Conservation (phyloP, 495 filamentous ascomycete species). For the Lindgomyces ingoldianus region DNA sequence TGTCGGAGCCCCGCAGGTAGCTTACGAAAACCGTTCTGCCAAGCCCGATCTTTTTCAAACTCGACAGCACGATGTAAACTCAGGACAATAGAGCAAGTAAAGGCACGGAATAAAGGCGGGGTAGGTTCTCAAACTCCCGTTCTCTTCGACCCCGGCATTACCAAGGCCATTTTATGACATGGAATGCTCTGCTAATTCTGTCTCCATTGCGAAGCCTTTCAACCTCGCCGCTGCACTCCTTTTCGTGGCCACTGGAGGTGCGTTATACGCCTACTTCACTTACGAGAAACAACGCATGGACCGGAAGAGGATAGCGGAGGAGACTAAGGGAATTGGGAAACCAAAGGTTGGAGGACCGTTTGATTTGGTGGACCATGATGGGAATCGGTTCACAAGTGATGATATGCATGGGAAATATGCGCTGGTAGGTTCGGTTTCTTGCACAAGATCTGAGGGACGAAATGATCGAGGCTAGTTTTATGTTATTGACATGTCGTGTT, state of each 20-base stretch:
- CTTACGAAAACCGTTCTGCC: not conserved
- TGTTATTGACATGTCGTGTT: not conserved
- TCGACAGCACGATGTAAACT: constrained; percentile 19
- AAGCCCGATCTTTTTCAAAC: constrained; percentile 18
- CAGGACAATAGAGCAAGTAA: constrained; percentile 35
- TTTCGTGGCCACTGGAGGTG: constrained; percentile 75
- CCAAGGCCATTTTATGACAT: not conserved
- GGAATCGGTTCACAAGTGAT: constrained; percentile 69
- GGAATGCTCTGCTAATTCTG: not conserved
- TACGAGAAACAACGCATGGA: constrained; percentile 86
- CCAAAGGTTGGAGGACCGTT: constrained; percentile 93
- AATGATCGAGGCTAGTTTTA: not conserved
- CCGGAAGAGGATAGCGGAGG: constrained; percentile 80
- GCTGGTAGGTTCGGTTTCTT: constrained; percentile 50
- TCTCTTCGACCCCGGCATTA: not conserved
- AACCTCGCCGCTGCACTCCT: constrained; percentile 84
- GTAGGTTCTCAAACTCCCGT: constrained; percentile 13
- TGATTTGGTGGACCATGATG: constrained; percentile 76
- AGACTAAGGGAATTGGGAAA: constrained; percentile 85
- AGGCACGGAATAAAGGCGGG: constrained; percentile 31
- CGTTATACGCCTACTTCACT: constrained; percentile 85
- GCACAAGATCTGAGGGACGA: not conserved
- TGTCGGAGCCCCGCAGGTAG: not conserved
- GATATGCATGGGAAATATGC: constrained; percentile 85
- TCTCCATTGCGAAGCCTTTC: constrained; percentile 64